Base-by-base conservation (phyloP, 2,329 filamentous ascomycete genomes). In the Elsinoe ampelina region DNA sequence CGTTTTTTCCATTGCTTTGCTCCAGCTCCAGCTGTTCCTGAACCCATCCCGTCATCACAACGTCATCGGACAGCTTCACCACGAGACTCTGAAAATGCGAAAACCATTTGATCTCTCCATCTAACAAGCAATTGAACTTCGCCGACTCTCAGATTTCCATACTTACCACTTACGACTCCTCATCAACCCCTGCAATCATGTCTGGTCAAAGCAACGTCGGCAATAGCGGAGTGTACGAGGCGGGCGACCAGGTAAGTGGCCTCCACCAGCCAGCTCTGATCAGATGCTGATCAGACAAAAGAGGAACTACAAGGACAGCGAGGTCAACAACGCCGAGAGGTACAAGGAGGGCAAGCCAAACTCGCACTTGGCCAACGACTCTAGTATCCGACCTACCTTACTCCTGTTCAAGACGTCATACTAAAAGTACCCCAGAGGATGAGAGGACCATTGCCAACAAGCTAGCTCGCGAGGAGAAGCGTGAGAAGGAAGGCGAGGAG, bases 341-440 rank as follows among this genome's bases (percentile, higher is more conserved):
- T 93, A 81, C 74, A 75, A 90, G 60, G 85, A 92, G 74, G 88
- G 89, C 64, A 77, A 85, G 69, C 70, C 78, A 58, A 76, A 87
- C 69, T 85, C 84, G 54, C 88, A 95, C 72, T 70, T 77, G 60
- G 75, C 78, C 61, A 78, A 80, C 57, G 87, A 93, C 68, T 82
- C 87, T 51, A 92, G 87, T 90, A 79, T 60, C 79, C 11, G 17
- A 19, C 7, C 19, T 4, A 22, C 20, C 10, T 3, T 15, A n/a
- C 15, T 19, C 15, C 19, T 19, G 10, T 3, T 36, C 47, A 20
- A 45, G 48, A 43, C 15, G 4, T 19, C 13, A 10, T 15, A 39
- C 59, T 61, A 47, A 58, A 50, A 39, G 8, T 41, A n/a, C n/a
- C 15, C 10, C 61, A 82, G 84, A 89, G 79, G 85, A 89, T 63